Conservation (phyloP, 2,329 filamentous ascomycete genomes). For the Didymella arachidicola region DNA sequence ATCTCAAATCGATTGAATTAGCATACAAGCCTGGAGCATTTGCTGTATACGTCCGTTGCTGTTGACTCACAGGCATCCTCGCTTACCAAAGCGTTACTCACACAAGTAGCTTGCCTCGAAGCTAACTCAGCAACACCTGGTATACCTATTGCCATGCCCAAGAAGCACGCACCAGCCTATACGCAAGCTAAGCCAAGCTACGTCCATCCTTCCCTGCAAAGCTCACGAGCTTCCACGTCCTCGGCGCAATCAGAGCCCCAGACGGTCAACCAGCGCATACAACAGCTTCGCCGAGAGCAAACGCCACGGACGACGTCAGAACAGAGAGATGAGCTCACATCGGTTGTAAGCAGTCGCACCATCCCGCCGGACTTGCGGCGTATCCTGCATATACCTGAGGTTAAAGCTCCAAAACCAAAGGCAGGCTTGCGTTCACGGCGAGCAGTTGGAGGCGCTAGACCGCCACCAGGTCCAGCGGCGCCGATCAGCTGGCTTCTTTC, state of each 20-base stretch:
- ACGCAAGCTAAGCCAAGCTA: conserved; percentile 52
- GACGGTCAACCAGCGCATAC: conserved; percentile 58
- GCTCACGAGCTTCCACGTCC: conserved; percentile 38
- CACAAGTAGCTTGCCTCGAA: background rate
- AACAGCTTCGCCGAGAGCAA: conserved; percentile 56
- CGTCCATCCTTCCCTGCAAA: conserved; percentile 48
- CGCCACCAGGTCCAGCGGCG: conserved; percentile 55
- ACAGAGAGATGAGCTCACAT: conserved; percentile 55
- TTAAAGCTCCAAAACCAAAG: conserved; percentile 56
- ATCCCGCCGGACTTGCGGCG: conserved; percentile 56
- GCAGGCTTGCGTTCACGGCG: conserved; percentile 44
- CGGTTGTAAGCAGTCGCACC: conserved; percentile 52
- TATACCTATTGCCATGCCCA: conserved; percentile 52
- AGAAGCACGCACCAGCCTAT: conserved; percentile 56
- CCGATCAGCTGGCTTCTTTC: conserved; percentile 55
- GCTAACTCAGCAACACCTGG: conserved; percentile 5
- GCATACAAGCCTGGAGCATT: background rate
- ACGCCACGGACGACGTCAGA: conserved; percentile 49
- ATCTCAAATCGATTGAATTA: background rate
- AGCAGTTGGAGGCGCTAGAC: conserved; percentile 38
- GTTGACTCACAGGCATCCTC: conserved; percentile 17
- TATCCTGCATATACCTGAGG: conserved; percentile 56
- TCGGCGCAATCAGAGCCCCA: conserved; percentile 35
- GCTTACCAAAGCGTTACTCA: conserved; percentile 10
- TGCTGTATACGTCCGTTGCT: background rate